Evolutionary conservation across 129 eudicot species (phyloP).

Genomic region (Gnaphalium uliginosum): DNA sequence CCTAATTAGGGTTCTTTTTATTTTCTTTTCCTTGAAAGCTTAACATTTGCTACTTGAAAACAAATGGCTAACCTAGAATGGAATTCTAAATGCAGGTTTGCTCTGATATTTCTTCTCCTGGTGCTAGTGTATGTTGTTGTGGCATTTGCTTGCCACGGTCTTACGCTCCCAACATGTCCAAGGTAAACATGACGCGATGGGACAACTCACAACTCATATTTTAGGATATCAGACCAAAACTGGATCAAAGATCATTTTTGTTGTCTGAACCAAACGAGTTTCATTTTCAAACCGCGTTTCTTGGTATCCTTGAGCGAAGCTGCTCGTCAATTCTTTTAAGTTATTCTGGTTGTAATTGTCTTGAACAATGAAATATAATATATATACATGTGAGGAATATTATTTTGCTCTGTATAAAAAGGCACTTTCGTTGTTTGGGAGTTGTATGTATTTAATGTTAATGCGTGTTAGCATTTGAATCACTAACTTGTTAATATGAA

Average conservation of each 20-base stretch:
- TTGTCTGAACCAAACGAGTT: conserved; percentile 1
- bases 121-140: conserved; percentile 61
- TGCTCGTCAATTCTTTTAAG: conserved; percentile 4
- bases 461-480: conserved; percentile 1
- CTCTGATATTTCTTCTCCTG: conserved; percentile 61
- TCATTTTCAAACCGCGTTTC: not conserved
- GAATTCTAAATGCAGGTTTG: conserved; percentile 51
- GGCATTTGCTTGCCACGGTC: conserved; percentile 81
- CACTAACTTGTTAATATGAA: not conserved
- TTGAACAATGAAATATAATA: not conserved
- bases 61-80: not conserved
- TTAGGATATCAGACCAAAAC: not conserved
- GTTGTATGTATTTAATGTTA: conserved; percentile 2
- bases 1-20: too few species aligned
- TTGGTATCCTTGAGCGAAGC: not conserved
- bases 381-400: not conserved
- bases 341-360: conserved; percentile 1
- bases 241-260: conserved; percentile 13
- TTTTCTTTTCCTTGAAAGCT: too few species aligned
- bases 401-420: not conserved
- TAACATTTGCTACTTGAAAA: not conserved
- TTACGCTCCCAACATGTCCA: conserved; percentile 62
- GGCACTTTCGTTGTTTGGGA: not conserved
- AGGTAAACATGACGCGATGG: conserved; percentile 29
- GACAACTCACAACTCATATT: too few species aligned